Conservation (phyloP, 2,329 filamentous ascomycete species). For the Phialophora macrospora region DNA sequence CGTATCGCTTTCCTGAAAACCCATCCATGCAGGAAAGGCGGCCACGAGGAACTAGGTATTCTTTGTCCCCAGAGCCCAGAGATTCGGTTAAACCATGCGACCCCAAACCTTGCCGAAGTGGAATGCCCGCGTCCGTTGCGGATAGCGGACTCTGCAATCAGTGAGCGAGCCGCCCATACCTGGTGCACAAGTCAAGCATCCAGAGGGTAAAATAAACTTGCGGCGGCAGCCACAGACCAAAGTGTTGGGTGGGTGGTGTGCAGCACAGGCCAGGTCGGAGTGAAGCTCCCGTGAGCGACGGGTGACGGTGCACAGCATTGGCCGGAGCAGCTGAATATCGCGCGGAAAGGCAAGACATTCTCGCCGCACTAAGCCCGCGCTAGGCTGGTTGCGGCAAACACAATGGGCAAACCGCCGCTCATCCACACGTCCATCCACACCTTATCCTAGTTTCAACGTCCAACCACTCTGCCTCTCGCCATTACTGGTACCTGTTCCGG, state of each 20-base stretch:
- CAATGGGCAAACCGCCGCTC: neutral
- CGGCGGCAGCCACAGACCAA: neutral
- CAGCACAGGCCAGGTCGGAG: neutral
- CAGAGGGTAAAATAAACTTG: neutral
- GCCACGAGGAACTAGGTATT: constrained; percentile 10
- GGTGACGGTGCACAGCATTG: neutral
- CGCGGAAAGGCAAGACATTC: constrained; percentile 1
- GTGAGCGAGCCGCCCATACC: too few relatives aligned
- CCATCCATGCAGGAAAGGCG: constrained; percentile 9
- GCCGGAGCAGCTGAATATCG: neutral
- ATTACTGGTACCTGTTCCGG: neutral
- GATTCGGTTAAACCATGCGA: neutral
- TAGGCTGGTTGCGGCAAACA: neutral
- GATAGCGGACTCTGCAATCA: neutral
- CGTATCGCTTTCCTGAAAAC: constrained; percentile 20
- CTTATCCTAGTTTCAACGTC: constrained; percentile 14
- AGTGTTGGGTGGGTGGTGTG: neutral
- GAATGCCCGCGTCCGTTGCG: neutral
- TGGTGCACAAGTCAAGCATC: neutral
- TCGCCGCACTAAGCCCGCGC: neutral
- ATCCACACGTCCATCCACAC: neutral
- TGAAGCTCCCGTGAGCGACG: neutral
- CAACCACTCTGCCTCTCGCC: constrained; percentile 8
- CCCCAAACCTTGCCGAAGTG: neutral
- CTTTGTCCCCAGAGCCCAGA: neutral